phyloP scores from a whole-genome alignment of 768 basidiomycete species.

The Pisolithus sp. region DNA sequence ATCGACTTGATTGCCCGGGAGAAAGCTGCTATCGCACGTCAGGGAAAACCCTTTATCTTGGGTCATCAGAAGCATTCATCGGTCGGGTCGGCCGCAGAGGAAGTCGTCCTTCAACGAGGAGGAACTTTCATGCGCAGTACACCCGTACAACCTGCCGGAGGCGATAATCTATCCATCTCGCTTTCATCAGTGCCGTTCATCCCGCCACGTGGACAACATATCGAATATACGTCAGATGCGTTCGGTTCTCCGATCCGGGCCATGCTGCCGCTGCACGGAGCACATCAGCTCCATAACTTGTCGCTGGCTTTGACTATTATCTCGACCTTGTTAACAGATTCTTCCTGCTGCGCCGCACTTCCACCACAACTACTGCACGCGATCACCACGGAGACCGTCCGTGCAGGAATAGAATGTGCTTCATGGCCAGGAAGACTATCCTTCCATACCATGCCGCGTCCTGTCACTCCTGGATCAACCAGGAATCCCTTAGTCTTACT shows the following conservation, averaged over 20 bases:
- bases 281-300: slow-evolving; percentile 84
- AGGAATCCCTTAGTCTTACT: slow-evolving; percentile 41
- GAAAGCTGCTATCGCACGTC: slow-evolving; percentile 76
- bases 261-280: slow-evolving; percentile 63
- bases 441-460: slow-evolving; percentile 41
- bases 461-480: slow-evolving; percentile 10
- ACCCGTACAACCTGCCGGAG: slow-evolving; percentile 31
- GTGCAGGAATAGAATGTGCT: slow-evolving; percentile 50
- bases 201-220: slow-evolving; percentile 35
- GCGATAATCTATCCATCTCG: slow-evolving; percentile 27
- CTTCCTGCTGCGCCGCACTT: slow-evolving; percentile 21
- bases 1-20: slow-evolving; percentile 69
- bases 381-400: slow-evolving; percentile 47
- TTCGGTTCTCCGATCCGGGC: slow-evolving; percentile 42
- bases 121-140: slow-evolving; percentile 35
- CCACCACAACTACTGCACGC: slow-evolving; percentile 16
- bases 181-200: slow-evolving; percentile 23
- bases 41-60: slow-evolving; percentile 55
- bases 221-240: slow-evolving; percentile 37
- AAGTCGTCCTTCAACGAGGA: slow-evolving; percentile 36
- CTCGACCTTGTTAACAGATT: slow-evolving; percentile 45
- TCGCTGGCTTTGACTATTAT: slow-evolving; percentile 60
- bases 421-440: slow-evolving; percentile 83
- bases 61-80: slow-evolving; percentile 53
- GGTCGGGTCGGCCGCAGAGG: slow-evolving; percentile 40